Evolutionary conservation across 2,329 filamentous ascomycete species (phyloP).

Genomic region (Rhytidhysteron rufulum): DNA sequence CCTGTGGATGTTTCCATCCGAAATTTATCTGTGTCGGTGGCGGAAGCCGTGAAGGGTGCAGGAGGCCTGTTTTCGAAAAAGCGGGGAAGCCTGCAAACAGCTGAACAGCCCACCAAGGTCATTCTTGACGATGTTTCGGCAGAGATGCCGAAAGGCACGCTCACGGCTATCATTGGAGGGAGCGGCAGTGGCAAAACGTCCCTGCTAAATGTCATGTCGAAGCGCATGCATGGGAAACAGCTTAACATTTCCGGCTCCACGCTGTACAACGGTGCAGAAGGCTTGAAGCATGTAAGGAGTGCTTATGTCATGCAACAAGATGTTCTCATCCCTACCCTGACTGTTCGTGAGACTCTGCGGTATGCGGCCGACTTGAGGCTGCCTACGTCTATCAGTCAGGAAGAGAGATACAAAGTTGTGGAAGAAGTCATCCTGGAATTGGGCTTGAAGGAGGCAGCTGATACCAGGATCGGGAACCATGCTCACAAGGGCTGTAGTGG

Average conservation of each 20-base stretch:
- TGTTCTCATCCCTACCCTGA: constrained; percentile 67
- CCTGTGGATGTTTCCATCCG: constrained; percentile 54
- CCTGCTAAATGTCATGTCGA: constrained; percentile 64
- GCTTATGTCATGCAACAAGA: constrained; percentile 77
- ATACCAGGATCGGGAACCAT: constrained; percentile 69
- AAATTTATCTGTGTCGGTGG: constrained; percentile 53
- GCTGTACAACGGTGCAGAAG: constrained; percentile 58
- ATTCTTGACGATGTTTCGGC: constrained; percentile 64
- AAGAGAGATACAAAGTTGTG: constrained; percentile 61
- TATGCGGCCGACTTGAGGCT: constrained; percentile 71
- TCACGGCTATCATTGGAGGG: constrained; percentile 73
- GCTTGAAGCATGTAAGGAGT: constrained; percentile 51
- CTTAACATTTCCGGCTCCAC: constrained; percentile 50
- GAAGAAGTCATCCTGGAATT: constrained; percentile 74
- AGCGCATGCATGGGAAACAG: constrained; percentile 59
- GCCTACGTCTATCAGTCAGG: constrained; percentile 56
- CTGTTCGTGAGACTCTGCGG: constrained; percentile 68
- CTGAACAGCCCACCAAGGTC: constrained; percentile 26
- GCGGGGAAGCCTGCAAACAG: constrained; percentile 3
- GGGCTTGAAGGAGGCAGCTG: constrained; percentile 71
- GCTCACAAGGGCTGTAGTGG: constrained; percentile 73
- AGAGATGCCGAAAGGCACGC: constrained; percentile 59
- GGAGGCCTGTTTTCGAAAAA: constrained; percentile 23
- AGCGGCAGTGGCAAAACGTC: constrained; percentile 65
- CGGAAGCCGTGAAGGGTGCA: constrained; percentile 48